Evolutionary conservation across 441 rosid species (phyloP).

Genomic region (Erodium trifolium): DNA sequence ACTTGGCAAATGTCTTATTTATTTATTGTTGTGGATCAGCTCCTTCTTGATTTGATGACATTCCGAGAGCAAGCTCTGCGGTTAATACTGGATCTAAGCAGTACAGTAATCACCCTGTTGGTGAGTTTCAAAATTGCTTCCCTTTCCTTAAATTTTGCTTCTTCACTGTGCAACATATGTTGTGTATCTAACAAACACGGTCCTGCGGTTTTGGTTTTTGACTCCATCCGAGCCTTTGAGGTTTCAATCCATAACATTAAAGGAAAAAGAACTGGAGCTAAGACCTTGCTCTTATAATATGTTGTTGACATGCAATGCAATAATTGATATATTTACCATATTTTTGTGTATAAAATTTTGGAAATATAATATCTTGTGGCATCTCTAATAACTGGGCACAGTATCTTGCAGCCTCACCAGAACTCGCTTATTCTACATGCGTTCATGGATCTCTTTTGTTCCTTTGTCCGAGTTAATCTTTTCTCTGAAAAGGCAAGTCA

Average conservation of each 20-base stretch:
- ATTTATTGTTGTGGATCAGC: slow-evolving; percentile 51
- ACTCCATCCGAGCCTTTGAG: neutral
- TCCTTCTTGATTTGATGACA: slow-evolving; percentile 94
- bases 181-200: slow-evolving; percentile 7
- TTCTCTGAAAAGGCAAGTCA: slow-evolving; percentile 87
- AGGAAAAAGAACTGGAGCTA: neutral
- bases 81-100: slow-evolving; percentile 93
- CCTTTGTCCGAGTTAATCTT: slow-evolving; percentile 86
- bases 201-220: neutral
- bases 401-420: slow-evolving; percentile 97
- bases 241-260: neutral
- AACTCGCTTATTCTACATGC: slow-evolving; percentile 93
- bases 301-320: slow-evolving; percentile 2
- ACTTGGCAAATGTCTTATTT: slow-evolving; percentile 17
- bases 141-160: slow-evolving; percentile 2
- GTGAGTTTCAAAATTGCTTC: slow-evolving; percentile 42
- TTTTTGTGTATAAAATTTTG: neutral
- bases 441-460: slow-evolving; percentile 97
- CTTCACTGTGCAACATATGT: slow-evolving; percentile 10
- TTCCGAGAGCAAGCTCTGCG: slow-evolving; percentile 96
- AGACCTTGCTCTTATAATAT: neutral
- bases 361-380: slow-evolving; percentile 21
- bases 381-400: slow-evolving; percentile 57
- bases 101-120: slow-evolving; percentile 95
- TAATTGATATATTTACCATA: neutral